A percentile compares a stretch with the other conserved stretches of the same genome.
phyloP scores from a whole-genome alignment of 371 early-diverging fungal species.

The Mortierella sp. region DNA sequence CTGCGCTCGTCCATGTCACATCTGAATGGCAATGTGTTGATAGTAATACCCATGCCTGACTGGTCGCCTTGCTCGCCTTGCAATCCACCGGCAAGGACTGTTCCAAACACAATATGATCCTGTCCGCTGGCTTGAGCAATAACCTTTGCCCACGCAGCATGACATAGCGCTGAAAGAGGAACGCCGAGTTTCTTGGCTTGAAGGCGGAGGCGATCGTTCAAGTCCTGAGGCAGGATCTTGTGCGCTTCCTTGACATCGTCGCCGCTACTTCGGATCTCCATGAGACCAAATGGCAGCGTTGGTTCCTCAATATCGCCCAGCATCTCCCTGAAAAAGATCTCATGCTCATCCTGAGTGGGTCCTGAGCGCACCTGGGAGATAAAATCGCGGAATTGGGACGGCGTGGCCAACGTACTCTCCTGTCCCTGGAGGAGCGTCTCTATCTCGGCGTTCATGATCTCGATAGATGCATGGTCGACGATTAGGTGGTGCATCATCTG shows the following conservation, averaged over 20 bases:
- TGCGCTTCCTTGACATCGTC: constrained; percentile 1
- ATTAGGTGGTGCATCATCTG: constrained; percentile 9
- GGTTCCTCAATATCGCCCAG: constrained; percentile 22
- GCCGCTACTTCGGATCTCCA: constrained; percentile 2
- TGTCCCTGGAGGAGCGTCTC: not conserved
- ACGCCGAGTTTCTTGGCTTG: constrained; percentile 18
- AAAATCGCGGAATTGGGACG: constrained; percentile 4
- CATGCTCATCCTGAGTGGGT: not conserved
- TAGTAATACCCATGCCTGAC: constrained; percentile 8
- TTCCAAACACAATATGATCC: constrained; percentile 11
- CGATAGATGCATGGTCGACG: constrained; percentile 5
- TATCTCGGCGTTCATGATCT: constrained; percentile 1
- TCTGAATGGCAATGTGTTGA: constrained; percentile 19
- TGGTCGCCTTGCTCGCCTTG: constrained; percentile 8
- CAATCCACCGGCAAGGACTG: constrained; percentile 18
- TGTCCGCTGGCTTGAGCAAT: constrained; percentile 6
- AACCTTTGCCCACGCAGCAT: constrained; percentile 14
- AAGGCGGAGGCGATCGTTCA: constrained; percentile 13
- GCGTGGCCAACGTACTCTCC: not conserved
- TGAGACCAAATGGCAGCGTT: constrained; percentile 14
- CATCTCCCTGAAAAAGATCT: not conserved
- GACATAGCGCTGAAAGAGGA: constrained; percentile 10
- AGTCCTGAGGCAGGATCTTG: constrained; percentile 11
- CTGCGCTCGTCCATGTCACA: constrained; percentile 6
- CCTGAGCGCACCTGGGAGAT: constrained; percentile 3